These are phyloP conservation scores for Entomortierella lignicola DNA, from an alignment of 192 early-diverging fungal genomes.

Conservation along the genomic window DNA sequence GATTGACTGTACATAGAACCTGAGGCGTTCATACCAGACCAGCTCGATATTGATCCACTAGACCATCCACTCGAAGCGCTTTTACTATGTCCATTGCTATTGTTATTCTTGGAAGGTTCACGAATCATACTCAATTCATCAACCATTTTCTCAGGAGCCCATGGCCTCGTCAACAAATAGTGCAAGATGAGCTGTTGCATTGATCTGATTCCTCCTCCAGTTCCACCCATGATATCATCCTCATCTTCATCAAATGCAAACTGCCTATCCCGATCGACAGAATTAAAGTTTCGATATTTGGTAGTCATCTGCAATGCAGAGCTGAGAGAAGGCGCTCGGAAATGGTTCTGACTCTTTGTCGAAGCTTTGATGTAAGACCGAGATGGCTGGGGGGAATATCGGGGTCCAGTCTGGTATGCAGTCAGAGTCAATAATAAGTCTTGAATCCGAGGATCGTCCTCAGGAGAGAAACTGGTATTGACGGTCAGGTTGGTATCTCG, in stretches of 20 bases:
- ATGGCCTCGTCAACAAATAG: slow-evolving; percentile 74
- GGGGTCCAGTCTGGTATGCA: slow-evolving; percentile 64
- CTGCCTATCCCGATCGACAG: slow-evolving; percentile 26
- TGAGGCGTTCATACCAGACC: slow-evolving; percentile 4
- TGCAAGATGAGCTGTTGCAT: slow-evolving; percentile 72
- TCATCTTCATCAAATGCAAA: slow-evolving; percentile 58
- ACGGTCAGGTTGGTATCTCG: slow-evolving; percentile 11
- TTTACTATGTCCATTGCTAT: background rate
- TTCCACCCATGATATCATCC: slow-evolving; percentile 61
- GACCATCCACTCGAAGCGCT: slow-evolving; percentile 12
- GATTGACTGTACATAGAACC: slow-evolving; percentile 24
- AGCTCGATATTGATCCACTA: slow-evolving; percentile 17
- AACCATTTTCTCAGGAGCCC: slow-evolving; percentile 77
- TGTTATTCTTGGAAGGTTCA: slow-evolving; percentile 63
- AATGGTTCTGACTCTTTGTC: slow-evolving; percentile 57
- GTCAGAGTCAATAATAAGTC: slow-evolving; percentile 65
- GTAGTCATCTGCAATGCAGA: slow-evolving; percentile 55
- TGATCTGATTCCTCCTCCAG: slow-evolving; percentile 21
- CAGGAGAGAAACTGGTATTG: slow-evolving; percentile 14
- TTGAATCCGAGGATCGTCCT: slow-evolving; percentile 64
- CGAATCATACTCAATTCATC: slow-evolving; percentile 74
- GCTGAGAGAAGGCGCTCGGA: slow-evolving; percentile 61
- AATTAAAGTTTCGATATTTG: slow-evolving; percentile 27
- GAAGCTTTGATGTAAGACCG: slow-evolving; percentile 56
- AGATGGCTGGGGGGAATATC: slow-evolving; percentile 61